Conservation (phyloP, 768 basidiomycete species). For the Sistotremastrum suecicum region DNA sequence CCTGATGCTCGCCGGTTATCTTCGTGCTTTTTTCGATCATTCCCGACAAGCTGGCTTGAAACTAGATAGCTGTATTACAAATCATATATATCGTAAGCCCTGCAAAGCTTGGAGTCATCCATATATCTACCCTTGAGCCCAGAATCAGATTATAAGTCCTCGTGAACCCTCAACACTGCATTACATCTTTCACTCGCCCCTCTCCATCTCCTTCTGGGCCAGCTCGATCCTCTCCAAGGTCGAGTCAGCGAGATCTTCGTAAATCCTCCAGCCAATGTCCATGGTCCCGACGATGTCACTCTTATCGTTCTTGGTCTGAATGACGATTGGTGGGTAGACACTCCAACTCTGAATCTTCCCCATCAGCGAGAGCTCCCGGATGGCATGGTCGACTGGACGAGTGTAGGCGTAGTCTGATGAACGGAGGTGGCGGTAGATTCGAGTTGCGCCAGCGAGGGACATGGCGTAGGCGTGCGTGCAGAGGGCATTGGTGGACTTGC, state of each 20-base stretch:
- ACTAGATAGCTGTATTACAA: too few relatives aligned
- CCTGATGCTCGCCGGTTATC: too few relatives aligned
- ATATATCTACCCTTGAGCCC: too few relatives aligned
- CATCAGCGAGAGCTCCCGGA: conserved; percentile 52
- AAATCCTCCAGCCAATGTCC: conserved; percentile 12
- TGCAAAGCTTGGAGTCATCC: too few relatives aligned
- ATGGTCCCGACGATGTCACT: conserved; percentile 23
- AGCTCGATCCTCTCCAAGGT: conserved; percentile 29
- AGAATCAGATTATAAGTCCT: too few relatives aligned
- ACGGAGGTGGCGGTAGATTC: conserved; percentile 41
- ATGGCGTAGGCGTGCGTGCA: conserved; percentile 67
- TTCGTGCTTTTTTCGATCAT: too few relatives aligned
- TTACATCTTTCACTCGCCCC: not conserved
- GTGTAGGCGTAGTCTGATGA: conserved; percentile 63
- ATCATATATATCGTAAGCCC: too few relatives aligned
- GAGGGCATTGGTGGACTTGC: conserved; percentile 4
- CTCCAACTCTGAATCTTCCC: conserved; percentile 21
- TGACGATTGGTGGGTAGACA: too few relatives aligned
- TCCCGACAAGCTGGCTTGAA: too few relatives aligned
- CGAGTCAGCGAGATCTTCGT: conserved; percentile 18
- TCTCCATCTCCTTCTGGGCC: conserved; percentile 1
- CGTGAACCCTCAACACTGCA: not conserved
- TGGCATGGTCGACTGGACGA: conserved; percentile 61
- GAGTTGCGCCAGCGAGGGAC: conserved; percentile 42
- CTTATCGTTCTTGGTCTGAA: too few relatives aligned